Evolutionary conservation across 2,329 filamentous ascomycete species (phyloP).

Genomic region (Penicillium sp.): DNA sequence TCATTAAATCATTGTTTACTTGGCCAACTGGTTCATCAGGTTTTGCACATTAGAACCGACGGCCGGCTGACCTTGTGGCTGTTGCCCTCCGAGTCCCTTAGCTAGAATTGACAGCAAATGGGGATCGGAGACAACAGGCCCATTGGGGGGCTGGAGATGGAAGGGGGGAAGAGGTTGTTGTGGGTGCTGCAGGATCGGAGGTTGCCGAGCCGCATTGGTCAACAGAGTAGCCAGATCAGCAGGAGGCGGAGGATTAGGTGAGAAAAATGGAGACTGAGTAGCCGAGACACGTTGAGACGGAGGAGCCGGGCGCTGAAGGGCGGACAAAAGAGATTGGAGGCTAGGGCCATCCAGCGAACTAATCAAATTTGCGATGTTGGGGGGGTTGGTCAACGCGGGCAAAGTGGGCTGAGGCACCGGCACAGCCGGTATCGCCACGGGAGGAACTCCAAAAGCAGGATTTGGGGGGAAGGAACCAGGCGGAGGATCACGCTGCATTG

Average conservation of each 20-base stretch:
- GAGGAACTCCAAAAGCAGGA: conserved; percentile 40
- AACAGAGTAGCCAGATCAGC: conserved; percentile 45
- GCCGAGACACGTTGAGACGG: conserved; percentile 34
- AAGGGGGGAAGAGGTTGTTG: conserved; percentile 31
- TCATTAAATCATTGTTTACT: conserved; percentile 45
- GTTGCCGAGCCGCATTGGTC: conserved; percentile 39
- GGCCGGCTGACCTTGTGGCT: conserved; percentile 34
- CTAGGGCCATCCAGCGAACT: conserved; percentile 67
- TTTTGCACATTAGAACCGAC: conserved; percentile 46
- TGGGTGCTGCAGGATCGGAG: conserved; percentile 32
- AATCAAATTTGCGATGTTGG: conserved; percentile 65
- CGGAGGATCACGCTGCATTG: conserved; percentile 35
- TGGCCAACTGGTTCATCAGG: conserved; percentile 49
- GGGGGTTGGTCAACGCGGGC: conserved; percentile 36
- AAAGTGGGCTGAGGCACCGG: conserved; percentile 34
- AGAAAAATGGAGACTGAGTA: conserved; percentile 35
- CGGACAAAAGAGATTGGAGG: conserved; percentile 68
- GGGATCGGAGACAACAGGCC: conserved; percentile 33
- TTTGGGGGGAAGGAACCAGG: conserved; percentile 38
- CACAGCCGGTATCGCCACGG: conserved; percentile 30
- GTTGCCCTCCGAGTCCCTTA: conserved; percentile 38
- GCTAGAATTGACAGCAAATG: conserved; percentile 40
- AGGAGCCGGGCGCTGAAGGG: conserved; percentile 50
- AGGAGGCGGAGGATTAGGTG: conserved; percentile 32
- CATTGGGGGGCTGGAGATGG: conserved; percentile 28